Conservation (phyloP, 2,329 filamentous ascomycete species). For the Colletotrichum lupini region DNA sequence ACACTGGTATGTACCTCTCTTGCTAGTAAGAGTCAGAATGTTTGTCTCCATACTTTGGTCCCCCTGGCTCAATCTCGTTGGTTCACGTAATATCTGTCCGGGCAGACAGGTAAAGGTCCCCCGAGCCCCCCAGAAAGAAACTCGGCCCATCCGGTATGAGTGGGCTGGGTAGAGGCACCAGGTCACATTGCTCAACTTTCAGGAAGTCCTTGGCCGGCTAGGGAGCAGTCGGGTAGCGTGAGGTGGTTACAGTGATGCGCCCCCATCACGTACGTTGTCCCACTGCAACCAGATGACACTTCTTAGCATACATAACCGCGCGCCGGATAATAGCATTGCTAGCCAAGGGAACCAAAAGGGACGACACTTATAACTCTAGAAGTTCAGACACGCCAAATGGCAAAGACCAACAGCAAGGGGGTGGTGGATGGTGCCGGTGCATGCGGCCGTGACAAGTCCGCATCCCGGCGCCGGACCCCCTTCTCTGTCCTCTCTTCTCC, state of each 20-base stretch:
- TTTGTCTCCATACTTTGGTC: not conserved
- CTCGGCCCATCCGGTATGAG: not conserved
- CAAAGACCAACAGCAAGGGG: not conserved
- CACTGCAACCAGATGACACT: not conserved
- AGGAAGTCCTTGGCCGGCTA: not conserved
- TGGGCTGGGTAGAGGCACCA: not conserved
- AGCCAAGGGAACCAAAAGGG: not conserved
- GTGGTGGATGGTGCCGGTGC: not conserved
- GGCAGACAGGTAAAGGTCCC: not conserved
- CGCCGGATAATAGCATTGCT: not conserved
- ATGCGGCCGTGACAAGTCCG: constrained; percentile 9
- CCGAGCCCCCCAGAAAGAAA: not conserved
- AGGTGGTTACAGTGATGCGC: not conserved
- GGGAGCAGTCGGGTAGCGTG: not conserved
- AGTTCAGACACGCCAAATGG: not conserved
- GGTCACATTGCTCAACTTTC: not conserved
- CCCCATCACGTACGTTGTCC: not conserved
- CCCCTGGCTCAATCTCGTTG: not conserved
- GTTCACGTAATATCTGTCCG: not conserved
- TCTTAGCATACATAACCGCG: not conserved
- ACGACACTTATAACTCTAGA: not conserved
- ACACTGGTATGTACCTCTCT: not conserved
- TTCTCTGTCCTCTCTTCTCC: not conserved
- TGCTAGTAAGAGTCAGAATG: not conserved
- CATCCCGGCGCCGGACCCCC: not conserved